Conservation (phyloP, 2,329 filamentous ascomycete species). For the Colletotrichum gigasporum region DNA sequence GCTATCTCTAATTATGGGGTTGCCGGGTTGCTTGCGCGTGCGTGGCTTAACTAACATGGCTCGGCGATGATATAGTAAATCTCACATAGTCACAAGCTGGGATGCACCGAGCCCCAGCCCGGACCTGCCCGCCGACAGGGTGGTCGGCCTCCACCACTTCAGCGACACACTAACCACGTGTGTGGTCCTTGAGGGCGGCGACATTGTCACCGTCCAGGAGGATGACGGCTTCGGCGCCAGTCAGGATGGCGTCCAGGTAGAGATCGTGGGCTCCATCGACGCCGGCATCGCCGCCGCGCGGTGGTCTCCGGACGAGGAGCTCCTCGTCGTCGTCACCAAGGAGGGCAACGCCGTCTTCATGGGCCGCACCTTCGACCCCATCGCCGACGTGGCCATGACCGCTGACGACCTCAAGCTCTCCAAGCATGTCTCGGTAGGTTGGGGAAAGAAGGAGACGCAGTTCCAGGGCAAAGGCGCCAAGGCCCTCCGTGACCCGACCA, state of each 20-base stretch:
- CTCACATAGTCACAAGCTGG: constrained; percentile 78
- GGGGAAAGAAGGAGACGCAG: constrained; percentile 98
- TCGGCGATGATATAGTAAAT: constrained; percentile 40
- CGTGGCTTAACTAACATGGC: constrained; percentile 35
- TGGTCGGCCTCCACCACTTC: constrained; percentile 86
- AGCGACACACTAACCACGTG: constrained; percentile 81
- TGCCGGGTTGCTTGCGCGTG: no score
- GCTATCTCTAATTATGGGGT: no score
- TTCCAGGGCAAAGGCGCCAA: constrained; percentile 92
- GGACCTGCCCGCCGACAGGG: constrained; percentile 76
- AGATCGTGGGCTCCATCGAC: constrained; percentile 95
- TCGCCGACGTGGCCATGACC: constrained; percentile 78
- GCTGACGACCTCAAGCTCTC: constrained; percentile 84
- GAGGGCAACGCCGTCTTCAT: constrained; percentile 86
- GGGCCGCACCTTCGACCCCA: constrained; percentile 88
- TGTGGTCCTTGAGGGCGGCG: constrained; percentile 87
- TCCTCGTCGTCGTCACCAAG: constrained; percentile 84
- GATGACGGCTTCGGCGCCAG: constrained; percentile 49
- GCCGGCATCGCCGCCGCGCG: constrained; percentile 87
- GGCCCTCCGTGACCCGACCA: constrained; percentile 90
- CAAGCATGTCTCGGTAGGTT: constrained; percentile 94
- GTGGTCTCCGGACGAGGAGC: constrained; percentile 96
- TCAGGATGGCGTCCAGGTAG: constrained; percentile 77
- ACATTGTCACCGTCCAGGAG: constrained; percentile 88
- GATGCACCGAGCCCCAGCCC: constrained; percentile 84